Conservation (phyloP, 2,329 filamentous ascomycete species). For the Claviceps monticola region DNA sequence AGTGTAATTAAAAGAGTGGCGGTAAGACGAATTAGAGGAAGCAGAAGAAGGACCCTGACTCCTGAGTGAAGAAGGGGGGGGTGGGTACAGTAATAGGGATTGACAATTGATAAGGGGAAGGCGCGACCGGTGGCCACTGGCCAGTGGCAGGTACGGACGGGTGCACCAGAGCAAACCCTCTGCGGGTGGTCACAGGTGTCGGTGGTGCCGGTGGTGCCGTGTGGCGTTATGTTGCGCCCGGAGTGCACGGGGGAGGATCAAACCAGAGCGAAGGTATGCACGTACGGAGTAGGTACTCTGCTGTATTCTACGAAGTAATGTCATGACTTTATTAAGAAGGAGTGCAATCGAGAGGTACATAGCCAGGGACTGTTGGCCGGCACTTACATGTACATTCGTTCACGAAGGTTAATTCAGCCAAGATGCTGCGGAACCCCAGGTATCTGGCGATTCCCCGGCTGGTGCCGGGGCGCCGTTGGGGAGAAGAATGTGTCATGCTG, state of each 20-base stretch:
- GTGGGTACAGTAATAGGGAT: background rate
- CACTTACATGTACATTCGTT: too few species aligned
- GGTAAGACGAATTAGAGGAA: background rate
- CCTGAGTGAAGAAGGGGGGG: background rate
- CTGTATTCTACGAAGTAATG: too few species aligned
- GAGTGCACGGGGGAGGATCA: background rate
- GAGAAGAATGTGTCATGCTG: too few species aligned
- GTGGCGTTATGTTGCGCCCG: background rate
- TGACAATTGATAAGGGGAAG: background rate
- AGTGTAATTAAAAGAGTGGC: background rate
- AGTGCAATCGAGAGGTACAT: too few species aligned
- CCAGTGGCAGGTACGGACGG: background rate
- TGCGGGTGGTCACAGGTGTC: background rate
- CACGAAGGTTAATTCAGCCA: too few species aligned
- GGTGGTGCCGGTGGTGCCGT: background rate
- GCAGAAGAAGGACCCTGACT: constrained; percentile 1
- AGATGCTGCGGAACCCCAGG: too few species aligned
- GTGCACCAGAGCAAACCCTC: background rate
- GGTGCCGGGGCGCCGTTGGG: too few species aligned
- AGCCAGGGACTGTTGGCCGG: too few species aligned
- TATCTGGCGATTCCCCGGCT: too few species aligned
- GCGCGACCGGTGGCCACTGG: background rate
- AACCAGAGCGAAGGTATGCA: background rate
- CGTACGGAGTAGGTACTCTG: background rate
- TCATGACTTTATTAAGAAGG: too few species aligned